Percentiles rank a stretch among this genome's conserved stretches.
These are phyloP conservation scores for Xylaria flabelliformis DNA, from an alignment of 495 filamentous ascomycete genomes.

Conservation along the genomic window DNA sequence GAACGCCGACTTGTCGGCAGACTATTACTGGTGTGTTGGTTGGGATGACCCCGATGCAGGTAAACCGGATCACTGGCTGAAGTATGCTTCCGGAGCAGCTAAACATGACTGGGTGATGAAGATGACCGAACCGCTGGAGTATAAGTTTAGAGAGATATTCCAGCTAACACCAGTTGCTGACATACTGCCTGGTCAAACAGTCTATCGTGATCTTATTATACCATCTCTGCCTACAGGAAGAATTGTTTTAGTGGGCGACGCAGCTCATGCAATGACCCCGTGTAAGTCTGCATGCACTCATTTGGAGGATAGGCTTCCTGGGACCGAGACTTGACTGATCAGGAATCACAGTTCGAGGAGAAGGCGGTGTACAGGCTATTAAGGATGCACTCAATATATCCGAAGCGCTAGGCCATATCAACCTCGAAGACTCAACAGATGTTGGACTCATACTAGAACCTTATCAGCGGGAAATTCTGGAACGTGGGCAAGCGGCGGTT, in stretches of 20 bases:
- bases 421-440: background rate
- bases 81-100: conserved; percentile 29
- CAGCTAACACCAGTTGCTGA: conserved; percentile 29
- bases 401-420: background rate
- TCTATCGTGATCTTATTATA: conserved; percentile 33
- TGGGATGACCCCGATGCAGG: conserved; percentile 25
- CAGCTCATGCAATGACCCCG: conserved; percentile 67
- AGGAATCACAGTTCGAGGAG: conserved; percentile 47
- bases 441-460: conserved; percentile 25
- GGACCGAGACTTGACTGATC: background rate
- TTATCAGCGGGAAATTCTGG: conserved; percentile 30
- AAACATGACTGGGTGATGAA: conserved; percentile 31
- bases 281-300: conserved; percentile 52
- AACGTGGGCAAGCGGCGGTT: conserved; percentile 13
- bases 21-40: conserved; percentile 41
- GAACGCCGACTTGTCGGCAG: conserved; percentile 27
- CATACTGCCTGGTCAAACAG: background rate
- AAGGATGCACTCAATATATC: conserved; percentile 46
- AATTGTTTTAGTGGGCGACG: conserved; percentile 64
- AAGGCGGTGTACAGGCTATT: conserved; percentile 53
- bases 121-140: conserved; percentile 27
- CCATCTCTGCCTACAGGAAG: conserved; percentile 41
- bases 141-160: conserved; percentile 34
- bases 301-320: background rate
- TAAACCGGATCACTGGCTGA: conserved; percentile 37